Evolutionary conservation across 2,329 filamentous ascomycete species (phyloP).

Genomic region (Ophiostoma sp.): DNA sequence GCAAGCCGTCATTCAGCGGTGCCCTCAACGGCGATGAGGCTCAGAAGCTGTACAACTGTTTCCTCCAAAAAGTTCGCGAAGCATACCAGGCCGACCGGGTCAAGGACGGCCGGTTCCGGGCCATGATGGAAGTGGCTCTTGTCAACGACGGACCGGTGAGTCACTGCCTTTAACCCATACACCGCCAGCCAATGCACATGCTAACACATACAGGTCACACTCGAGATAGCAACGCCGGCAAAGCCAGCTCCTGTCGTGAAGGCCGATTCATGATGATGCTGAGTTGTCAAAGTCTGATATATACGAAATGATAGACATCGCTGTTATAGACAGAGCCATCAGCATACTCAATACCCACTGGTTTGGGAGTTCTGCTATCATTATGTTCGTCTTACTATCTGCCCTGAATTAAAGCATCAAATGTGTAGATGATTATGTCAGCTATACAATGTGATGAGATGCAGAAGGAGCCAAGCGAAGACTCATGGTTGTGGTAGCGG

Average conservation of each 20-base stretch:
- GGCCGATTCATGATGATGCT: neutral
- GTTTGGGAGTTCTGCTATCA: too few relatives aligned
- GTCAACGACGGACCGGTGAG: conserved; percentile 75
- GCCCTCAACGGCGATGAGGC: conserved; percentile 75
- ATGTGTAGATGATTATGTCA: neutral
- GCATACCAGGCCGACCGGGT: conserved; percentile 70
- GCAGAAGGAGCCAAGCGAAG: neutral
- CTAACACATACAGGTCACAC: conserved; percentile 21
- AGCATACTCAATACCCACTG: too few relatives aligned
- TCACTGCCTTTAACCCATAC: neutral
- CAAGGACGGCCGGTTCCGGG: conserved; percentile 94
- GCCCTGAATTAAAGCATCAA: too few relatives aligned
- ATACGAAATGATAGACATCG: neutral
- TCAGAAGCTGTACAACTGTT: conserved; percentile 74
- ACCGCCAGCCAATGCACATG: neutral
- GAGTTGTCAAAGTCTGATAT: neutral
- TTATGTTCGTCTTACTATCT: too few relatives aligned
- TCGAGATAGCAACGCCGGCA: conserved; percentile 19
- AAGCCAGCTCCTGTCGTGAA: conserved; percentile 1
- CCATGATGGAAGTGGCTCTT: conserved; percentile 96
- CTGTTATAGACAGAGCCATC: neutral
- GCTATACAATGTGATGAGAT: neutral
- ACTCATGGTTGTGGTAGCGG: neutral
- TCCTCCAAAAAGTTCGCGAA: conserved; percentile 69
- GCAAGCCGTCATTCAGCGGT: conserved; percentile 90